Evolutionary conservation across 2,329 filamentous ascomycete genomes (phyloP).

Genomic region (Fusarium sp.): DNA sequence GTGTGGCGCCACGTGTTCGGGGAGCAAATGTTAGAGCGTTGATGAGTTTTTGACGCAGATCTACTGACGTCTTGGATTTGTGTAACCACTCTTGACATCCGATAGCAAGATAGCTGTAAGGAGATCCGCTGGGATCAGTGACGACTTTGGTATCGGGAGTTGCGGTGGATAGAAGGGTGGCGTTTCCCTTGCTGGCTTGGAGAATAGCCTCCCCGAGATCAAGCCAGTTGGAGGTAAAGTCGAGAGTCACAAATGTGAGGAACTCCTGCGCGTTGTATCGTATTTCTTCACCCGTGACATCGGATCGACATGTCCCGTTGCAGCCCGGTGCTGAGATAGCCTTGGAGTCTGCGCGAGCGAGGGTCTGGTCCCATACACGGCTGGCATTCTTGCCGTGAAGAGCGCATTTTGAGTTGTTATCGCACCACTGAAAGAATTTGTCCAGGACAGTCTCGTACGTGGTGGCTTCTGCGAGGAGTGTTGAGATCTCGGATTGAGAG

Average conservation of each 20-base stretch:
- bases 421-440: constrained; percentile 45
- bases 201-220: constrained; percentile 26
- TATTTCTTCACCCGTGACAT: constrained; percentile 44
- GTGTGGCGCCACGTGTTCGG: constrained; percentile 31
- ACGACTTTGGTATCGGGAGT: constrained; percentile 9
- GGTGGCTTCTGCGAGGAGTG: constrained; percentile 26
- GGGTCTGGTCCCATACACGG: constrained; percentile 30
- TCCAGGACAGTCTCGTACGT: constrained; percentile 39
- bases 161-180: constrained; percentile 31
- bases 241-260: constrained; percentile 30
- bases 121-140: constrained; percentile 11
- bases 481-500: constrained; percentile 33
- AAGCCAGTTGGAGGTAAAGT: constrained; percentile 30
- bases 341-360: constrained; percentile 26
- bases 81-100: constrained; percentile 46
- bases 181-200: constrained; percentile 39
- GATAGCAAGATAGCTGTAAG: constrained; percentile 39
- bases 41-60: constrained; percentile 31
- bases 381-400: constrained; percentile 40
- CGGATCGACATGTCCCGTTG: constrained; percentile 32
- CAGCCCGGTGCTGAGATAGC: constrained; percentile 32
- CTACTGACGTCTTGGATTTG: constrained; percentile 14
- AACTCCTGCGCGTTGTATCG: constrained; percentile 30
- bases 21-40: constrained; percentile 30
- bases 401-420: constrained; percentile 29